Base-by-base conservation (phyloP, 1,139 yeast species). In the Sugiyamaella sp. region DNA sequence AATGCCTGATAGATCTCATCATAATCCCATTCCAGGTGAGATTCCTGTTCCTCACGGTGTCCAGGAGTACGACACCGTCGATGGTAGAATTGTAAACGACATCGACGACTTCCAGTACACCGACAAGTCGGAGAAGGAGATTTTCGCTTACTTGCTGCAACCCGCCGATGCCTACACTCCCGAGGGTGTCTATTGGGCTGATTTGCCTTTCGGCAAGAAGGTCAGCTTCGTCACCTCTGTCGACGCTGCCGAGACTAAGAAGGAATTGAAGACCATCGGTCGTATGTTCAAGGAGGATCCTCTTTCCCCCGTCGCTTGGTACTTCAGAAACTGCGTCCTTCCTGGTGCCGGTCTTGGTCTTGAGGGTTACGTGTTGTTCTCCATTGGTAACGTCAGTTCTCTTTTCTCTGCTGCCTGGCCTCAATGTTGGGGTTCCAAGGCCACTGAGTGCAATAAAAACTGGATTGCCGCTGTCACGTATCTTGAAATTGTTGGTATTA, bases 401-500 rank as follows among this genome's bases (percentile, higher is more conserved):
- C 59, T 66, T 51, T 71, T 67, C 58, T 52, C 62, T 19, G 68
- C 61, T 27, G 73, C 64, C 19, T 71, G 73, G 73, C 74, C 74
- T 37, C 57, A 63, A 58, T 71, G 74, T 64, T 71, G 73, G 72
- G 49, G 49, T 35, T 27, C 45, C 22, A 54, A 54, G 48, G 56
- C 52, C n/a, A 65, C 61, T 57, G 57, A 51, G 19, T 73, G 74
- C 65, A 61, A 66, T 58, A 49, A 58, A 54, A 62, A 67, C 49
- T 73, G 75, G 73, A 62, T 66, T 43, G 64, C 64, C 38, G 63
- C 72, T n/a, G 70, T 69, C 39, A 61, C 65, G 24, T 68, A 70
- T 53, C 63, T 71, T 29, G 72, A 70, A 58, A 66, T 70, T 51
- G 91, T 89, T 56, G 97, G 98, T 76, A 90, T 96, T 47, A 96